These are phyloP conservation scores for Jamesozyma gamospora DNA, from an alignment of 805 yeast genomes.

Conservation along the genomic window DNA sequence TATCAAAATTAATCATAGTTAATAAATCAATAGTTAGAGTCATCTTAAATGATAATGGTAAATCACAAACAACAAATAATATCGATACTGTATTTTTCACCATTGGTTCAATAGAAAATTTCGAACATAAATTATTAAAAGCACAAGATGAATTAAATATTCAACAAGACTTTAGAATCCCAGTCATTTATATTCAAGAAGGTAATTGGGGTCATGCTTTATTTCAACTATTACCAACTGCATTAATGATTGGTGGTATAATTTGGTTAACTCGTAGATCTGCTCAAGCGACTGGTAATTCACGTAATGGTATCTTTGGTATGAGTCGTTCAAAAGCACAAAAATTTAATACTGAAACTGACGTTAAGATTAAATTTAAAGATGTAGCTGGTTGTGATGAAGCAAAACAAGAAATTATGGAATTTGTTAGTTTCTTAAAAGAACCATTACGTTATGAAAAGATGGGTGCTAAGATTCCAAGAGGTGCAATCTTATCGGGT, in stretches of 20 bases:
- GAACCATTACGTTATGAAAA: slow-evolving; percentile 84
- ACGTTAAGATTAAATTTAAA: slow-evolving; percentile 75
- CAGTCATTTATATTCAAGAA: slow-evolving; percentile 69
- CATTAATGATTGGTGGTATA: slow-evolving; percentile 78
- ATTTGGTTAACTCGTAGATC: slow-evolving; percentile 70
- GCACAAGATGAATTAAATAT: slow-evolving; percentile 65
- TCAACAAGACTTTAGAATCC: slow-evolving; percentile 56
- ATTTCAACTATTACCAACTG: slow-evolving; percentile 78
- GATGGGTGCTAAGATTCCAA: slow-evolving; percentile 93
- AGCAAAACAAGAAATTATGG: slow-evolving; percentile 96
- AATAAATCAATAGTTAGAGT: slow-evolving; percentile 71
- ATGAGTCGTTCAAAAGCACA: slow-evolving; percentile 90
- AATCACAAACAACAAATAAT: slow-evolving; percentile 32
- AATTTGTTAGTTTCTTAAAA: slow-evolving; percentile 87
- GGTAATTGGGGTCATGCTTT: slow-evolving; percentile 55
- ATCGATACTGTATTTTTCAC: slow-evolving; percentile 46
- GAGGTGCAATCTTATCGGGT: slow-evolving; percentile 95
- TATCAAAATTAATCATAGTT: slow-evolving; percentile 60
- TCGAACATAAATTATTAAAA: slow-evolving; percentile 67
- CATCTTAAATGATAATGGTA: slow-evolving; percentile 52
- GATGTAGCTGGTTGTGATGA: slow-evolving; percentile 98
- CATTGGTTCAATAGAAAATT: slow-evolving; percentile 82
- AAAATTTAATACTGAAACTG: slow-evolving; percentile 83
- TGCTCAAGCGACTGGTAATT: slow-evolving; percentile 36
- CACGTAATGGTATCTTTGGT: slow-evolving; percentile 72